These are phyloP conservation scores for Luvunga scandens DNA, from an alignment of 345 rosid genomes.

Conservation along the genomic window DNA sequence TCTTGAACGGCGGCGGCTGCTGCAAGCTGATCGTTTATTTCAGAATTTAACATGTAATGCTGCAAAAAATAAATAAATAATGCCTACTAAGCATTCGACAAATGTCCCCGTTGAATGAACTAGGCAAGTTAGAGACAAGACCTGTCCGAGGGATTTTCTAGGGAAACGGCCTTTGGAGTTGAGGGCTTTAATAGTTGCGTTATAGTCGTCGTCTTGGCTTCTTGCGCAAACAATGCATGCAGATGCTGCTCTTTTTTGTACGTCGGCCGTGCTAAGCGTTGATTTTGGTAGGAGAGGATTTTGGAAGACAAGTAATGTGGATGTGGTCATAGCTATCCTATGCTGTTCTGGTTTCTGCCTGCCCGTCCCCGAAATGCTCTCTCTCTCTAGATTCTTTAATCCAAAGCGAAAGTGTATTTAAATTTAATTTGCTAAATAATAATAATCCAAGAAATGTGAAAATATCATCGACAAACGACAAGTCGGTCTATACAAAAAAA, in stretches of 20 bases:
- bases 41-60: slow-evolving; percentile 93
- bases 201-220: slow-evolving; percentile 81
- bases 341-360: too few relatives aligned
- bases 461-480: not conserved
- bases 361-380: not conserved
- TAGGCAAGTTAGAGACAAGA: slow-evolving; percentile 3
- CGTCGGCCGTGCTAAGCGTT: not conserved
- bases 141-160: slow-evolving; percentile 96
- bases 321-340: slow-evolving; percentile 19
- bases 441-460: not conserved
- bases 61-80: slow-evolving; percentile 31
- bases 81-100: slow-evolving; percentile 25
- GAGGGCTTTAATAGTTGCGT: slow-evolving; percentile 79
- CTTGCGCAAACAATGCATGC: slow-evolving; percentile 34
- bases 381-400: not conserved
- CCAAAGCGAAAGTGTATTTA: not conserved
- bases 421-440: not conserved
- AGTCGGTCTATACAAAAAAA: not conserved
- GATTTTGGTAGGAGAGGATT: slow-evolving; percentile 13
- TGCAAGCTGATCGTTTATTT: slow-evolving; percentile 65
- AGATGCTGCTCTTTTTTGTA: slow-evolving; percentile 7
- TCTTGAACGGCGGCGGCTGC: slow-evolving; percentile 55
- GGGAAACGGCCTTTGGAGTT: slow-evolving; percentile 81
- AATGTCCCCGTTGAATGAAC: slow-evolving; percentile 1
- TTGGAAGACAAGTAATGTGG: slow-evolving; percentile 26